Evolutionary conservation across 2,329 filamentous ascomycete genomes (phyloP).

Genomic region (Trichophyton simii): DNA sequence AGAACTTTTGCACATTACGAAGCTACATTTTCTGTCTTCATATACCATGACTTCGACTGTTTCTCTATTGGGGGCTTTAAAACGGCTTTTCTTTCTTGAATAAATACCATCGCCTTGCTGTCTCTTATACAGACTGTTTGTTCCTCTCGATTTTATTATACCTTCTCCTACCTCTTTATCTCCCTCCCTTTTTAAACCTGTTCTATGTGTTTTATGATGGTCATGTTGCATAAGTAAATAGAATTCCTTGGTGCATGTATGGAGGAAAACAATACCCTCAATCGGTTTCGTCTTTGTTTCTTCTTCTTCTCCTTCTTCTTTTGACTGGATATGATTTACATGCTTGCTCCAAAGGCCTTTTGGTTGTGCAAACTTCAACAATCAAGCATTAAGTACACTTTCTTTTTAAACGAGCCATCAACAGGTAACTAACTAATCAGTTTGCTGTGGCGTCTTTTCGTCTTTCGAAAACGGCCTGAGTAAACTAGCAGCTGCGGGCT

Average conservation of each 20-base stretch:
- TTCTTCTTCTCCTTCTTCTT: not conserved
- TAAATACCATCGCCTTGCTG: not conserved
- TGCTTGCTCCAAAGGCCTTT: not conserved
- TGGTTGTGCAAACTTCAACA: not conserved
- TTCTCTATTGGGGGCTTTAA: not conserved
- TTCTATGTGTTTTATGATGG: not conserved
- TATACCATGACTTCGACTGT: not conserved
- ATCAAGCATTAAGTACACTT: too few species aligned
- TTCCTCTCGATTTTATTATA: not conserved
- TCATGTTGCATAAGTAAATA: conserved; percentile 3
- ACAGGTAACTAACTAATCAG: not conserved
- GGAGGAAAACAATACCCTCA: conserved; percentile 1
- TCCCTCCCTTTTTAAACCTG: not conserved
- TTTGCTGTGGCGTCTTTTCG: not conserved
- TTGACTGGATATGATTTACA: not conserved
- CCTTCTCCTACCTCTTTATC: not conserved
- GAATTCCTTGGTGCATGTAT: conserved; percentile 4
- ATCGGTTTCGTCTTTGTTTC: not conserved
- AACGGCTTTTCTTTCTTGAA: not conserved
- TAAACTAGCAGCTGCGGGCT: too few species aligned
- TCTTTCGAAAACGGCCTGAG: not conserved
- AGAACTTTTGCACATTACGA: not conserved
- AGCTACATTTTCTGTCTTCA: not conserved
- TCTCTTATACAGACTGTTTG: not conserved
- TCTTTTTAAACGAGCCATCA: too few species aligned